Evolutionary conservation across 768 basidiomycete genomes (phyloP).

Genomic region (Hygrophorus russula): DNA sequence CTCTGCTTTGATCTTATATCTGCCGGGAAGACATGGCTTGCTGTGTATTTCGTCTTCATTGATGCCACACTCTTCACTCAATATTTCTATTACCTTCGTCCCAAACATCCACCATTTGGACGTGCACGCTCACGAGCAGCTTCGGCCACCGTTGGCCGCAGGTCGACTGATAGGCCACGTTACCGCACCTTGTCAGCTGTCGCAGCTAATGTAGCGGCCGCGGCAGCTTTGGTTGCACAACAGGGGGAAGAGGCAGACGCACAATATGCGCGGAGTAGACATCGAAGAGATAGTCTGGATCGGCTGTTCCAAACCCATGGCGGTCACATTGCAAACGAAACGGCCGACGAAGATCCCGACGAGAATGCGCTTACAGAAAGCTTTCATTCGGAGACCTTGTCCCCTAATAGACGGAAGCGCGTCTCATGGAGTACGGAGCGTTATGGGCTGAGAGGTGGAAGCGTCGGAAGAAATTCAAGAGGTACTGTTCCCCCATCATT

Average conservation of each 20-base stretch:
- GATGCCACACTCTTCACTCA: constrained; percentile 70
- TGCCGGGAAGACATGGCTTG: constrained; percentile 66
- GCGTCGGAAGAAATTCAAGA: constrained; percentile 26
- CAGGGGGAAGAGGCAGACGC: constrained; percentile 35
- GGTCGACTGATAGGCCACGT: constrained; percentile 45
- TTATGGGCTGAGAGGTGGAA: constrained; percentile 28
- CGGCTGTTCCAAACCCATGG: constrained; percentile 12
- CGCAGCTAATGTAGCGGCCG: constrained; percentile 62
- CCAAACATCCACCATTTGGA: constrained; percentile 23
- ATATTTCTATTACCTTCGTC: constrained; percentile 63
- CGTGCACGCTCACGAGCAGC: constrained; percentile 30
- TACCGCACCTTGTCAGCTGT: constrained; percentile 62
- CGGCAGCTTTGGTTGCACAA: constrained; percentile 59
- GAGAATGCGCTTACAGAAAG: constrained; percentile 54
- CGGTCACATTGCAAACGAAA: constrained; percentile 10
- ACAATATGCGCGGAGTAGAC: constrained; percentile 17
- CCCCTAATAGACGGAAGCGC: constrained; percentile 33
- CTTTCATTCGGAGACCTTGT: constrained; percentile 62
- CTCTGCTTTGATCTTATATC: constrained; percentile 7
- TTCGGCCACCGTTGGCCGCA: constrained; percentile 28
- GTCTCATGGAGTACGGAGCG: constrained; percentile 64
- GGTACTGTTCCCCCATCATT: constrained; percentile 22
- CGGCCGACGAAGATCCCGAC: constrained; percentile 29
- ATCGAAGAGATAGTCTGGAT: constrained; percentile 19
- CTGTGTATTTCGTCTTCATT: constrained; percentile 80